phyloP scores from a whole-genome alignment of 106 monocot species.

The Chionographis japonica region DNA sequence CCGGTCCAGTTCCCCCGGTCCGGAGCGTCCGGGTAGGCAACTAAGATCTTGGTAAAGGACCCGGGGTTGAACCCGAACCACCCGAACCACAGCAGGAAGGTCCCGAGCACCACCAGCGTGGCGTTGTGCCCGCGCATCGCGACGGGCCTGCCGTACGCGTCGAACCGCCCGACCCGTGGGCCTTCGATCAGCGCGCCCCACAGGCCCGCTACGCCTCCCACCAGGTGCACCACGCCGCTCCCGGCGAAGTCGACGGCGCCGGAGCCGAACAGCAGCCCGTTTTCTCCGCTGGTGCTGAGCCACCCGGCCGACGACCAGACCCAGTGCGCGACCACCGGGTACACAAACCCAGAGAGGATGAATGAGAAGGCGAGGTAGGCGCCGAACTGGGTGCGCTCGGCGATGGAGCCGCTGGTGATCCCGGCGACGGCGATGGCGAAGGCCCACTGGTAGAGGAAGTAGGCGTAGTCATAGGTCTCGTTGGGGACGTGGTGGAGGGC shows the following conservation, averaged over 20 bases:
- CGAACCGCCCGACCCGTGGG: slow-evolving; percentile 10
- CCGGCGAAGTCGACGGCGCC: slow-evolving; percentile 38
- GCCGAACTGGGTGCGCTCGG: slow-evolving; percentile 62
- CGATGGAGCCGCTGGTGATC: slow-evolving; percentile 66
- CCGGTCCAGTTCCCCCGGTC: no score
- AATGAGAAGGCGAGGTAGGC: slow-evolving; percentile 49
- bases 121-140: slow-evolving; percentile 17
- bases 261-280: slow-evolving; percentile 7
- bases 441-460: slow-evolving; percentile 64
- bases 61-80: slow-evolving; percentile 21
- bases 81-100: slow-evolving; percentile 15
- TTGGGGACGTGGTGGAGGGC: slow-evolving; percentile 39
- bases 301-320: slow-evolving; percentile 32
- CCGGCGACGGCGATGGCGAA: slow-evolving; percentile 64
- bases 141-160: slow-evolving; percentile 10
- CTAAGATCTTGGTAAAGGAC: neutral
- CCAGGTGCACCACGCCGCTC: slow-evolving; percentile 8
- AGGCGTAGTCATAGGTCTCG: slow-evolving; percentile 28
- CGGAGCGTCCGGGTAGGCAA: no score
- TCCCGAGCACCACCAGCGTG: slow-evolving; percentile 12
- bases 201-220: slow-evolving; percentile 8
- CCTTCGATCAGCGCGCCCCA: slow-evolving; percentile 9
- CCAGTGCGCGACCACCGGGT: slow-evolving; percentile 38
- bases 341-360: slow-evolving; percentile 33
- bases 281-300: slow-evolving; percentile 6